Evolutionary conservation across 345 rosid genomes (phyloP), one percentile per base, ranked within the genome.

Genomic region (Bruguiera parviflora): DNA sequence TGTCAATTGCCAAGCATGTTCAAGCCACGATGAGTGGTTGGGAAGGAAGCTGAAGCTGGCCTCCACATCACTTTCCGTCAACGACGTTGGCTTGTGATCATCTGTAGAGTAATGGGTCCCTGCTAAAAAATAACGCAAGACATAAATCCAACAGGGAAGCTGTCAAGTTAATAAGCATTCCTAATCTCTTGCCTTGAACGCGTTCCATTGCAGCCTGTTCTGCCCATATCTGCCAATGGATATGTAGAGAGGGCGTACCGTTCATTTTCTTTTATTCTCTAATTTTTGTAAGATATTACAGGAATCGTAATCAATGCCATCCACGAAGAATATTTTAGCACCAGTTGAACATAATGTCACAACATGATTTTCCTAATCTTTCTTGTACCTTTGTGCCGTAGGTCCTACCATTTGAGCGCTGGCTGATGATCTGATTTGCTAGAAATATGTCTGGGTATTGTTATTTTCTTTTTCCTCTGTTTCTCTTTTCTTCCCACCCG

Each of bases 1-100:
- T 69, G 69, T 58, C 39, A 27, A 57, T 22, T 47, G 24, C 67
- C 53, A 43, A 53, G 75, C 73, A 63, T 47, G 76, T 73, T 65
- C 32, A 21, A 10, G 66, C 25, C 56, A 39, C 28, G 72, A 21
- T 32, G 53, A 66, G 39, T 70, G 49, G 49, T 62, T 10, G 25
- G 67, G 61, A 69, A 59, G 20, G 47, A 60, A 6, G 46, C 27
- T 62, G 61, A 33, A 18, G 53, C 73, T 37, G 66, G 67, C 58
- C 27, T 71, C 29, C 35, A 29, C 37, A 59, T 65, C 76, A 59
- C 52, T 60, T 53, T 53, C 66, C 55, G 21, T 37, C 21, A 51
- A 55, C 16, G 16, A 8, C 58, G 9, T n/a, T 55, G 27, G 66
- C 25, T 31, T 37, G 5, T 60, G 24, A 65, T 65, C 58, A 58